Conservation (phyloP, 2,329 filamentous ascomycete species). For the Ophiostoma populinum region DNA sequence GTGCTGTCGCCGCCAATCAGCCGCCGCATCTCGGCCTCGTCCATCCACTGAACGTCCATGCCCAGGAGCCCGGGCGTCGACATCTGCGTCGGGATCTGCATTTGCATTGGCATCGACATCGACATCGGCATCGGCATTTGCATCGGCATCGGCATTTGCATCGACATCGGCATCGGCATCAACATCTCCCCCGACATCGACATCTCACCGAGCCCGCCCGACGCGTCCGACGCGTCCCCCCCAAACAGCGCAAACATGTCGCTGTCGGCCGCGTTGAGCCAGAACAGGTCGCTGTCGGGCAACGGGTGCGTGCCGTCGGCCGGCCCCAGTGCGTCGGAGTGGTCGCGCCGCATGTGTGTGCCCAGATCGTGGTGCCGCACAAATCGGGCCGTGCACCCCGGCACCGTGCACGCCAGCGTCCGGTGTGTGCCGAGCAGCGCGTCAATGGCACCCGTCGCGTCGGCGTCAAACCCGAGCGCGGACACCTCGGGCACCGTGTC, state of each 20-base stretch:
- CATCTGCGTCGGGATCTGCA: background rate
- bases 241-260: constrained; percentile 4
- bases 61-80: background rate
- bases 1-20: constrained; percentile 12
- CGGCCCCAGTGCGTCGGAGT: constrained; percentile 4
- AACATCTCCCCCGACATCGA: background rate
- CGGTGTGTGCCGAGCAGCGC: constrained; percentile 21
- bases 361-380: constrained; percentile 32
- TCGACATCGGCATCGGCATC: background rate
- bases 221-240: too few relatives aligned
- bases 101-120: background rate
- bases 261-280: background rate
- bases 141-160: background rate
- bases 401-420: constrained; percentile 24
- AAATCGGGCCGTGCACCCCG: constrained; percentile 28
- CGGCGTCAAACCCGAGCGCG: constrained; percentile 2
- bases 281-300: background rate
- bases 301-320: too few relatives aligned
- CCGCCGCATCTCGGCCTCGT: constrained; percentile 15
- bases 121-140: constrained; percentile 4
- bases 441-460: constrained; percentile 17
- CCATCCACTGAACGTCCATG: constrained; percentile 10
- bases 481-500: background rate
- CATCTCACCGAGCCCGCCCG: too few relatives aligned
- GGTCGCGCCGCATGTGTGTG: constrained; percentile 14